These are phyloP conservation scores for Agaricus sinodeliciosus DNA, from an alignment of 768 basidiomycete species.

Conservation along the genomic window DNA sequence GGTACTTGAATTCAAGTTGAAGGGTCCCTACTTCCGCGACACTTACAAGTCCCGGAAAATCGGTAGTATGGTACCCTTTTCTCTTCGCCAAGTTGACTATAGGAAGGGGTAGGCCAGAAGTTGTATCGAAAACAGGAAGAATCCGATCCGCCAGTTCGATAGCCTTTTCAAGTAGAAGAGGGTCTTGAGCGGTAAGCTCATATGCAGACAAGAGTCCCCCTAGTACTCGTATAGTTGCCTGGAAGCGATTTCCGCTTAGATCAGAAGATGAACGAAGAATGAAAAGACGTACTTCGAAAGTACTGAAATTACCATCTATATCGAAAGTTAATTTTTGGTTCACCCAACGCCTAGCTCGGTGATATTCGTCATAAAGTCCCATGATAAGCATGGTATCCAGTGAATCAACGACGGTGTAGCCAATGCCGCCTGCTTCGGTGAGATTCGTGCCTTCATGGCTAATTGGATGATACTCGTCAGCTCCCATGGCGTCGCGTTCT, in stretches of 20 bases:
- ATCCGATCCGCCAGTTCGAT: conserved; percentile 83
- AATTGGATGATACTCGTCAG: conserved; percentile 90
- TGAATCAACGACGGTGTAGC: conserved; percentile 84
- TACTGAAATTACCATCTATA: conserved; percentile 72
- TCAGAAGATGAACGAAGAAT: not conserved
- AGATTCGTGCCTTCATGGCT: conserved; percentile 70
- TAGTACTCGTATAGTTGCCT: conserved; percentile 91
- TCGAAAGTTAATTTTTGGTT: conserved; percentile 65
- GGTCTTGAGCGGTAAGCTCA: conserved; percentile 64
- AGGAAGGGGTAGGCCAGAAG: conserved; percentile 76
- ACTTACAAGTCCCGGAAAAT: conserved; percentile 58
- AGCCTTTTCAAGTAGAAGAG: conserved; percentile 69
- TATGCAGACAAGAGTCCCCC: conserved; percentile 88
- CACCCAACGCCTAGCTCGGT: conserved; percentile 75
- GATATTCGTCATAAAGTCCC: conserved; percentile 75
- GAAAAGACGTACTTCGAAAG: conserved; percentile 69
- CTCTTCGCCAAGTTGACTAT: conserved; percentile 64
- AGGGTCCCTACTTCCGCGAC: conserved; percentile 86
- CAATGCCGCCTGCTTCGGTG: conserved; percentile 72
- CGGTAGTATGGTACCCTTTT: conserved; percentile 52
- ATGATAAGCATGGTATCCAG: conserved; percentile 86
- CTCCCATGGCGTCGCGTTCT: conserved; percentile 89
- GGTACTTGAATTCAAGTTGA: conserved; percentile 87
- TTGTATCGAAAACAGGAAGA: conserved; percentile 75
- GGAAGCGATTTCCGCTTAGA: not conserved